Base-by-base conservation (phyloP, 2,329 filamentous ascomycete species). In the Colletotrichum sp. region DNA sequence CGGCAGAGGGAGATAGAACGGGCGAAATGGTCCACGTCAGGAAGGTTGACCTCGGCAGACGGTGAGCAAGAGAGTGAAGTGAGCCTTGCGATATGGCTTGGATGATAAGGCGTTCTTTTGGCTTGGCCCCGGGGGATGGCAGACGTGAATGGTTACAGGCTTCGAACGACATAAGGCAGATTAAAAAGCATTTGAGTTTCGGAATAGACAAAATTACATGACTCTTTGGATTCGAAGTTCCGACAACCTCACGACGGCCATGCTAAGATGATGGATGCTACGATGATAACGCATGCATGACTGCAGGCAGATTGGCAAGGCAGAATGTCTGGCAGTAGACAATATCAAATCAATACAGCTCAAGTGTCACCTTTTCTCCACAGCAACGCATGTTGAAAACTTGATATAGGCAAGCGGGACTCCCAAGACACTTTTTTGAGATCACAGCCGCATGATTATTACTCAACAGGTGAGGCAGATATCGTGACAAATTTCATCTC, bases 31-130 rank as follows among this genome's bases (percentile, higher is more conserved):
- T 91, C 68, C 78, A 87, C 73, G 91, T 92, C 49, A 87, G 87
- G 79, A 84, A 87, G 71, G 82, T 93, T 69, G 89, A 91, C 78
- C 84, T 93, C 76, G 90, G 91, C 22, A 85, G 86, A 79, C 80
- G 86, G 76, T 86, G 80, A 81, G 34, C 9, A 30, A 30, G 77
- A 85, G 80, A 81, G 22, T 32, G 59, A 30, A 30, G 39, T 64
- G 34, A 64, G 32, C 59, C 36, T 63, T 61, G 71, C 8, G 19
- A 29, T 32, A 30, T 13, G 13, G 73, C 15, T 65, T 36, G 34
- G 67, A 69, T 63, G 44, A 22, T 61, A 57, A 67, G 64, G 19
- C 68, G 44, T 77, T 64, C 44, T 44, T 63, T 22, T 66, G 57
- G 19, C 39, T 64, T 64, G 65, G 36, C 22, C 22, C 15, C 12